Evolutionary conservation across 352 stramenopile species (phyloP).

Genomic region (Phytophthora agathidicida): DNA sequence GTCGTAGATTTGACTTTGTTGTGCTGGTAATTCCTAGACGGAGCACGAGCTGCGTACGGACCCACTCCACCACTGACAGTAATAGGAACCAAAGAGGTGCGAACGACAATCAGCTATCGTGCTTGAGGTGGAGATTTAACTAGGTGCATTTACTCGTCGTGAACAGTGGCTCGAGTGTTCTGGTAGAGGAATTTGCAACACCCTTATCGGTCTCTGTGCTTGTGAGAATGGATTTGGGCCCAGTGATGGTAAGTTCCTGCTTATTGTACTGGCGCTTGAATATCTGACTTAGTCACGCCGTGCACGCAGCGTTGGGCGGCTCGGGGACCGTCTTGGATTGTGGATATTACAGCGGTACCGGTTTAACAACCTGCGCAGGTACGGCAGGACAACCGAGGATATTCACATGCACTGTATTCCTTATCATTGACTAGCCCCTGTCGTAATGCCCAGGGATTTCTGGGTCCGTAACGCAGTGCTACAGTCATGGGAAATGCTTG

Average conservation of each 20-base stretch:
- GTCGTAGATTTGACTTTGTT: neutral
- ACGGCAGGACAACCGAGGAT: neutral
- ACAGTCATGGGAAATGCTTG: conserved; percentile 59
- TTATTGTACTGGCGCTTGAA: neutral
- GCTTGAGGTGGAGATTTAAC: no score
- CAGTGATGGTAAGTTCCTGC: conserved; percentile 53
- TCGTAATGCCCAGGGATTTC: conserved; percentile 31
- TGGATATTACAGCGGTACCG: conserved; percentile 45
- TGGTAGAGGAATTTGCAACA: conserved; percentile 60
- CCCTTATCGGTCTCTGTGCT: conserved; percentile 47
- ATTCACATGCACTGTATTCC: neutral
- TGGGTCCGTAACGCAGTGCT: conserved; percentile 53
- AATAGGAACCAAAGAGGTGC: conserved; percentile 70
- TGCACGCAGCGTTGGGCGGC: conserved; percentile 25
- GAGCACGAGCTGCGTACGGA: conserved; percentile 42
- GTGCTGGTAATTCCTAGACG: conserved; percentile 26
- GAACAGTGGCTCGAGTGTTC: conserved; percentile 70
- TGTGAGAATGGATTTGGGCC: conserved; percentile 56
- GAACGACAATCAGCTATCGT: neutral
- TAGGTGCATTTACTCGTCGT: neutral
- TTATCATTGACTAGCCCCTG: neutral
- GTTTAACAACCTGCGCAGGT: conserved; percentile 54
- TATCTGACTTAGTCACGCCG: neutral
- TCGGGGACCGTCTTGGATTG: conserved; percentile 48
- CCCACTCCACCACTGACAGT: conserved; percentile 31